Evolutionary conservation across 148 eudicot genomes (phyloP), one percentile per base, ranked within the genome.

Genomic region (Cornus florida): DNA sequence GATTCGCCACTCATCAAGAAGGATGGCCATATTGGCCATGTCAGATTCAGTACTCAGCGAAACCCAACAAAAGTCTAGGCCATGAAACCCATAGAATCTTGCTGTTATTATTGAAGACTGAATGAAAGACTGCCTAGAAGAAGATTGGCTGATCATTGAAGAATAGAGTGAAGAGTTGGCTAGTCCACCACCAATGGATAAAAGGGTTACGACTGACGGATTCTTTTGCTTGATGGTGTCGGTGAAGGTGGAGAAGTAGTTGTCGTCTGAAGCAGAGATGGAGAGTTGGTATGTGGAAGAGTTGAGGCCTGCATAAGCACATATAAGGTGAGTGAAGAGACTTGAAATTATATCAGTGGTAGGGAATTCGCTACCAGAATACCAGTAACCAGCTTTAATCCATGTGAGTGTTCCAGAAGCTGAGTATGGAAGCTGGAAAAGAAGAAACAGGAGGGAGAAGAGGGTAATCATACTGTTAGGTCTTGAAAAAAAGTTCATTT

Each of bases 291-390:
- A 70, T 1, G 24, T 70, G 23, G 73, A 38, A n/a, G 50, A 70
- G 73, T 70, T 70, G 73, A 70, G 22, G 22, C 14, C 53, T 5
- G 73, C 53, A 10, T 19, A 70, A 3, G 73, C 73, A n/a, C 73
- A 70, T 2, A 70, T 70, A 20, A 70, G 73, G 73, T 70, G 73
- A 6, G 73, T 70, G 53, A 70, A 70, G 24, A 70, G 73, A 10
- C 28, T 28, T 2, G 73, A 70, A n/a, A 39, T 70, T 70, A 70
- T 70, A 20, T 70, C 53, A 56, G 73, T 2, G 6, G 10, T 28
- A 6, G 73, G 53, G 53, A 70, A 70, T 6, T 6, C 53, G 53
- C 24, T 38, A 56, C 53, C 56, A 28, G 50, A 70, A 12, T 1
- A 70, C 73, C 73, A 70, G 53, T 39, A 70, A 41, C 73, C 73